Base-by-base conservation (phyloP, 495 filamentous ascomycete species). In the Aspergillus cristatus region DNA sequence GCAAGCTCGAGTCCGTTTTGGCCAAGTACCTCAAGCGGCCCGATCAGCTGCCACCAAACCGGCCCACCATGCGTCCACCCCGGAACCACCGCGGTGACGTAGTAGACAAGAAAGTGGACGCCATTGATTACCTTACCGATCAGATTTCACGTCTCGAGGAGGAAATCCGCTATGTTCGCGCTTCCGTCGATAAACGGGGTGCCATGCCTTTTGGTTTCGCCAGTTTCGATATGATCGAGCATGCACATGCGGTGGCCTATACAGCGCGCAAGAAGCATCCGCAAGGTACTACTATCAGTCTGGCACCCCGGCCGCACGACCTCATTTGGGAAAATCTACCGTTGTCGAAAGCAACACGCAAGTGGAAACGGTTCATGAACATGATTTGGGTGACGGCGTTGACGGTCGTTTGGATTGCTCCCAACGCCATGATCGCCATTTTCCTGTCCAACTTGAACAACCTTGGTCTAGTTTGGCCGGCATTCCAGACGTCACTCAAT, bases 291-390 rank as follows among this genome's bases (percentile, higher is more conserved):
- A 83, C 72, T 0, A 73, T 97, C 35, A 62, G 63, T 7, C 70
- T 96, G 6, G 90, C 93, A 11, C 87, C 93, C 8, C 74, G 76
- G 47, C 89, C 93, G 17, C 84, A 84, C 47, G 91, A 97, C 54
- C 72, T 98, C 22, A 95, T 98, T 46, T 98, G 91, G 91, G 83
- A 88, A 46, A 98, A 98, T 50, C 71, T 97, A 53, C 72, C 73
- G 14, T 65, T 94, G 40, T 71, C 70, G 16, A 76, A 81, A 33
- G 55, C 71, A 14, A 67, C 74, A 6, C 76, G 88, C 40, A 65
- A 72, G 36, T 84, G 79, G 69, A 82, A 81, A 50, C 67, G 79
- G 14, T 67, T 94, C 32, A 71, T 82, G 43, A 91, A 86, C 56
- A 81, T 84, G 34, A 56, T 93, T 29, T 93, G 89, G 84, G 80